Conservation (phyloP, 306 rosid species). For the Casuarina equisetifolia region DNA sequence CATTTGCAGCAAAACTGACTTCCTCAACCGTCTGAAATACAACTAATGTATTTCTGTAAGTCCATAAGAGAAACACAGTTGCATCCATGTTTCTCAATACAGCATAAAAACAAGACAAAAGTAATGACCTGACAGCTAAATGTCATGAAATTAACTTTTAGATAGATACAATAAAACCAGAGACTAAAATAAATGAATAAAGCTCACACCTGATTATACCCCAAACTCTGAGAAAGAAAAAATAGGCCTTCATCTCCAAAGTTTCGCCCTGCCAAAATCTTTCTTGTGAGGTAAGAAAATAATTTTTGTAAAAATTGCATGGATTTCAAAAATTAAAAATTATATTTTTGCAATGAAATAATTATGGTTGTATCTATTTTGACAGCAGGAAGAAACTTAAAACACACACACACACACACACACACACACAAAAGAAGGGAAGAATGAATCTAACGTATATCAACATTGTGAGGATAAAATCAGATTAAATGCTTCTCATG, state of each 20-base stretch:
- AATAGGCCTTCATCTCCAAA: slow-evolving; percentile 93
- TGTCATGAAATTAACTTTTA: neutral
- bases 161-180: slow-evolving; percentile 17
- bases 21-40: slow-evolving; percentile 78
- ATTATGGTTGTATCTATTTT: neutral
- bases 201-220: slow-evolving; percentile 69
- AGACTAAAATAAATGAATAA: slow-evolving; percentile 17
- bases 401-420: neutral
- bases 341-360: slow-evolving; percentile 17
- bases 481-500: neutral
- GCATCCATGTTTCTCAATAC: slow-evolving; percentile 1
- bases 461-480: neutral
- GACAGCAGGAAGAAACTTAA: neutral
- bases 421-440: no score
- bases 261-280: slow-evolving; percentile 71
- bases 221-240: slow-evolving; percentile 90
- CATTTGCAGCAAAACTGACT: slow-evolving; percentile 94
- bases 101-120: neutral
- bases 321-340: neutral
- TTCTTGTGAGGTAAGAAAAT: slow-evolving; percentile 6
- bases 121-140: neutral
- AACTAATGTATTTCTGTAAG: slow-evolving; percentile 20
- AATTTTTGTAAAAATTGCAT: neutral
- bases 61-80: slow-evolving; percentile 10
- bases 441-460: slow-evolving; percentile 1